A percentile compares a stretch with the other conserved stretches of the same genome.
phyloP scores from a whole-genome alignment of 1,284 basidiomycete genomes.

The Trichosporon sp. region DNA sequence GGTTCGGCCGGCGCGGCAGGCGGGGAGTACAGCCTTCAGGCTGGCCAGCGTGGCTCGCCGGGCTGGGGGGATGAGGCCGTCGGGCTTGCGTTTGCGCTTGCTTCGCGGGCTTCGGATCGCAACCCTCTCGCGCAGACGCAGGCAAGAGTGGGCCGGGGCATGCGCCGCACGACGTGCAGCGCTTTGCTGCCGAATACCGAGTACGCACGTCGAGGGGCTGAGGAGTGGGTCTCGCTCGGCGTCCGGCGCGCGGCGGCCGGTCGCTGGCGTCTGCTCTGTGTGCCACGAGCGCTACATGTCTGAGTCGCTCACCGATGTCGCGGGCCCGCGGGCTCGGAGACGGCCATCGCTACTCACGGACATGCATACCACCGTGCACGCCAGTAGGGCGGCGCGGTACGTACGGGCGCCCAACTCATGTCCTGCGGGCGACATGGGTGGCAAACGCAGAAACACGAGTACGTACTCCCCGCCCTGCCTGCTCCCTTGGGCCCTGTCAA shows the following conservation, averaged over 20 bases:
- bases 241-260: not conserved
- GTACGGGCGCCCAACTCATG: not conserved
- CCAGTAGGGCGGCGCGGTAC: not conserved
- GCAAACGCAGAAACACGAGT: not conserved
- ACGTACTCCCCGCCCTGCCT: not conserved
- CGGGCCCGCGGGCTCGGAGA: not conserved
- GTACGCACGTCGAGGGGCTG: not conserved
- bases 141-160: not conserved
- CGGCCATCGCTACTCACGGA: not conserved
- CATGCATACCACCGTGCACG: not conserved
- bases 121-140: not conserved
- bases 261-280: no score
- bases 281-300: no score
- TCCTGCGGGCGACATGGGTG: not conserved
- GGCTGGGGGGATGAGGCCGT: not conserved
- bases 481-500: not conserved
- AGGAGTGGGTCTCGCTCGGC: not conserved
- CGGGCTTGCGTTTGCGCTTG: no score
- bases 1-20: not conserved
- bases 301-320: no score
- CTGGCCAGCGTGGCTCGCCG: no score
- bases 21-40: no score
- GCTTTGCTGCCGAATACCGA: not conserved
- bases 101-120: not conserved
- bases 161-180: not conserved